Evolutionary conservation across 371 early-diverging fungal genomes (phyloP), one percentile per base, ranked within the genome.

Genomic region (Dinochytrium kinnereticum): DNA sequence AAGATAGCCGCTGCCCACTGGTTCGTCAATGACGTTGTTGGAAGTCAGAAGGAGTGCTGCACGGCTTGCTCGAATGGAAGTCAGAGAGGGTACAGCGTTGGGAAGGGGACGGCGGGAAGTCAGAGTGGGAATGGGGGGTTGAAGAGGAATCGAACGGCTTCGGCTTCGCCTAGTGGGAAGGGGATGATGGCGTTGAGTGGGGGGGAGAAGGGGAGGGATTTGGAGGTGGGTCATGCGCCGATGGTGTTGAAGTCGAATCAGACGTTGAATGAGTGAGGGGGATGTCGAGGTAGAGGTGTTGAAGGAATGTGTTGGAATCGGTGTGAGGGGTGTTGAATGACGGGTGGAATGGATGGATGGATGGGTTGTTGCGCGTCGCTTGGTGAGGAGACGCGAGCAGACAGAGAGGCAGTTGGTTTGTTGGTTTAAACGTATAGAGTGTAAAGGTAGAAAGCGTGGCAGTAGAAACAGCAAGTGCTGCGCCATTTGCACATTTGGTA

Each of bases 1-100:
- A 76, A 73, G 40, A 59, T 76, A 28, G 70, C 67, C 24, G 15
- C 70, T 1, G 73, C 77, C 37, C 77, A 76, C 51, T 76, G 77
- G 77, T 73, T 76, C 64, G 77, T 76, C 30, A 67, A 40, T 33
- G 73, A 76, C 59, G 77, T 73, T 31, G 77, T 70, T n/a, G 73
- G 59, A 10, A 33, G 36, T 15, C 61, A 61, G 61, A 61, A 61
- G 28, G 55, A 53, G 26, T 33, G 61, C 34, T 61, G 61, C 61
- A 3, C 61, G 3, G 15, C 30, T 37, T 61, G 61, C 24, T 61
- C 61, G 61, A 28, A 24, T 30, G 61, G 61, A 17, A 24, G 61
- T 30, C 30, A 28, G 13, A 19, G 34, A 2, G 61, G 10, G 15
- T 10, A 24, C 2, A 37, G 61, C 61, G 10, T 17, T 7, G 36